These are phyloP conservation scores for Gynandropsis gynandra DNA, from an alignment of 345 rosid genomes.

Conservation along the genomic window DNA sequence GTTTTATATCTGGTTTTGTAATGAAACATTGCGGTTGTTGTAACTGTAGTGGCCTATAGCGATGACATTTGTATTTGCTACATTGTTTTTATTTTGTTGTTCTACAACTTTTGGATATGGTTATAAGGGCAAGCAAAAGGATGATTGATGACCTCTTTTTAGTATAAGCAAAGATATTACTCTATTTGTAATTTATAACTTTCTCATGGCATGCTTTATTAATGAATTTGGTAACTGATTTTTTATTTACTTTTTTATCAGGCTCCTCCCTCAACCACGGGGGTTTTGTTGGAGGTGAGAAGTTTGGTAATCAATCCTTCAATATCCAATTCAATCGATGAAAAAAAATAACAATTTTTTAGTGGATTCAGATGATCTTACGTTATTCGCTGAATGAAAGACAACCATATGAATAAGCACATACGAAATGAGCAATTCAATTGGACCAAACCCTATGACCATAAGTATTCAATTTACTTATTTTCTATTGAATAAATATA, in stretches of 20 bases:
- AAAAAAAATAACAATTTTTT: constrained; percentile 29
- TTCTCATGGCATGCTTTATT: constrained; percentile 4
- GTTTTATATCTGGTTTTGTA: too few relatives aligned
- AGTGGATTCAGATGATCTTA: constrained; percentile 27
- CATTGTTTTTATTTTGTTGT: constrained; percentile 58
- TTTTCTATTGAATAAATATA: too few relatives aligned
- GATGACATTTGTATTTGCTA: constrained; percentile 59
- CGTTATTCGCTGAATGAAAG: constrained; percentile 29
- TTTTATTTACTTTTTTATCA: constrained; percentile 27
- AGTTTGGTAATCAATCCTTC: constrained; percentile 33
- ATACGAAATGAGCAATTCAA: constrained; percentile 12
- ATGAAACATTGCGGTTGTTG: constrained; percentile 64
- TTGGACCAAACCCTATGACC: too few relatives aligned
- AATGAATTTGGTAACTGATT: background rate
- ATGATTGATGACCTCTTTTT: constrained; percentile 86
- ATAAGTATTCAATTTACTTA: too few relatives aligned
- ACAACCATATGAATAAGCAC: constrained; percentile 27
- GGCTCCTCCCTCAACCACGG: constrained; percentile 55
- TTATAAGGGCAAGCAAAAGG: constrained; percentile 41
- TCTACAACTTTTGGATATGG: constrained; percentile 33
- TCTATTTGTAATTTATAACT: constrained; percentile 41
- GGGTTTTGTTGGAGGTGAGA: constrained; percentile 46
- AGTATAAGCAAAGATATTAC: constrained; percentile 64
- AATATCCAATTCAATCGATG: constrained; percentile 34
- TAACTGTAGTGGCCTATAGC: constrained; percentile 64